Evolutionary conservation across 2,329 filamentous ascomycete species (phyloP).

Genomic region (Myotisia sp.): DNA sequence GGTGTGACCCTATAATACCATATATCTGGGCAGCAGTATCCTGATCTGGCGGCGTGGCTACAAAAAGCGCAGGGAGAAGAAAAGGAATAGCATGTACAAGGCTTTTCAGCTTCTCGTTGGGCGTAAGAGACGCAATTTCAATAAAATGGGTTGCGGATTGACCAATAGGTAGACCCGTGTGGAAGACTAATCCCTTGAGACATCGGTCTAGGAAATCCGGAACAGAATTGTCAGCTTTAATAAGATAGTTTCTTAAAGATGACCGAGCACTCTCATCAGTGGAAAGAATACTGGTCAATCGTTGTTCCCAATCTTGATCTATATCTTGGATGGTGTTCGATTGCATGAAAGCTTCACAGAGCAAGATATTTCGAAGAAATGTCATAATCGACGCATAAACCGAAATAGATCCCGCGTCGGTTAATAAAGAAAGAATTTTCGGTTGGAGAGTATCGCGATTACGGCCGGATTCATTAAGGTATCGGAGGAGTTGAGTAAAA

Average conservation of each 20-base stretch:
- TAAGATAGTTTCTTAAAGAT: constrained; percentile 32
- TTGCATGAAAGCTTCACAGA: constrained; percentile 41
- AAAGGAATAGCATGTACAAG: constrained; percentile 44
- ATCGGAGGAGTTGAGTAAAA: constrained; percentile 24
- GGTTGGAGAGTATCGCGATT: constrained; percentile 1
- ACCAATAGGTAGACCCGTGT: constrained; percentile 27
- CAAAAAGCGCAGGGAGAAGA: constrained; percentile 21
- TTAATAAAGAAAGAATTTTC: not conserved
- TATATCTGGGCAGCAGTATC: constrained; percentile 53
- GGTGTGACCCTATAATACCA: constrained; percentile 62
- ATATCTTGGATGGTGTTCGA: constrained; percentile 20
- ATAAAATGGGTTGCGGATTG: constrained; percentile 38
- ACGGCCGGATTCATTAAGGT: constrained; percentile 7
- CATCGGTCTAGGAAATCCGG: constrained; percentile 31
- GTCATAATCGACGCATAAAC: constrained; percentile 51
- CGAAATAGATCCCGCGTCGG: not conserved
- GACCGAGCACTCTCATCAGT: constrained; percentile 53
- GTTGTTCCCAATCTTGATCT: constrained; percentile 56
- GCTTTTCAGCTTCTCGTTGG: constrained; percentile 38
- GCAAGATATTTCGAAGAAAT: constrained; percentile 51
- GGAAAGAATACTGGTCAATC: constrained; percentile 57
- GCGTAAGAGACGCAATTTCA: constrained; percentile 40
- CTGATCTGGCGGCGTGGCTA: constrained; percentile 24
- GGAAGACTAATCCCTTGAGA: constrained; percentile 30
- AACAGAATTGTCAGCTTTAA: constrained; percentile 22